Evolutionary conservation across 495 filamentous ascomycete species (phyloP).

Genomic region (Amniculicola lignicola): DNA sequence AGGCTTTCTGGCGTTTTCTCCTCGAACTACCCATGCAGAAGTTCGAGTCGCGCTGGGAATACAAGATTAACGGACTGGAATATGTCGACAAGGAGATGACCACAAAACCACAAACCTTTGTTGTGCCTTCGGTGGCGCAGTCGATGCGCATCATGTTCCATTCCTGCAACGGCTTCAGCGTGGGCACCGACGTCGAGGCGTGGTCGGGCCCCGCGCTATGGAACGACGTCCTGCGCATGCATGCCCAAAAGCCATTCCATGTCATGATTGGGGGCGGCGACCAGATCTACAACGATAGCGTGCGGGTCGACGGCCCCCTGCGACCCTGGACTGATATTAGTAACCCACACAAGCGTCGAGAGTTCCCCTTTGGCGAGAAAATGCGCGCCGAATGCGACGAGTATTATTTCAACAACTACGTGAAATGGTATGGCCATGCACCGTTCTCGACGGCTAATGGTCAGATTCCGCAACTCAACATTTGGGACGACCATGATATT

Average conservation of each 20-base stretch:
- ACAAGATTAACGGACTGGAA: slow-evolving; percentile 51
- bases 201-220: slow-evolving; percentile 81
- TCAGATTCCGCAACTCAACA: slow-evolving; percentile 86
- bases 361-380: slow-evolving; percentile 69
- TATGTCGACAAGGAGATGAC: slow-evolving; percentile 43
- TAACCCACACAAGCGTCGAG: slow-evolving; percentile 78
- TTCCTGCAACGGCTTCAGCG: slow-evolving; percentile 94
- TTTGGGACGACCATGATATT: slow-evolving; percentile 89
- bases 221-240: slow-evolving; percentile 80
- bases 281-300: slow-evolving; percentile 91
- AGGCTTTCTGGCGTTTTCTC: slow-evolving; percentile 80
- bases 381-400: slow-evolving; percentile 77
- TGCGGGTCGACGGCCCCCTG: slow-evolving; percentile 78
- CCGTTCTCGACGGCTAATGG: slow-evolving; percentile 81
- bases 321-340: slow-evolving; percentile 73
- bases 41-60: slow-evolving; percentile 59
- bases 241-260: slow-evolving; percentile 72
- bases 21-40: slow-evolving; percentile 57
- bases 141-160: slow-evolving; percentile 96
- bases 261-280: slow-evolving; percentile 96
- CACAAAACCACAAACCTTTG: slow-evolving; percentile 50
- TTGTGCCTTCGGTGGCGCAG: slow-evolving; percentile 70
- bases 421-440: slow-evolving; percentile 78
- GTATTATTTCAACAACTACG: slow-evolving; percentile 88
- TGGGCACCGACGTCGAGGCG: slow-evolving; percentile 81